Base-by-base conservation (phyloP, 208 protist genomes). In the Lotmaria passim region DNA sequence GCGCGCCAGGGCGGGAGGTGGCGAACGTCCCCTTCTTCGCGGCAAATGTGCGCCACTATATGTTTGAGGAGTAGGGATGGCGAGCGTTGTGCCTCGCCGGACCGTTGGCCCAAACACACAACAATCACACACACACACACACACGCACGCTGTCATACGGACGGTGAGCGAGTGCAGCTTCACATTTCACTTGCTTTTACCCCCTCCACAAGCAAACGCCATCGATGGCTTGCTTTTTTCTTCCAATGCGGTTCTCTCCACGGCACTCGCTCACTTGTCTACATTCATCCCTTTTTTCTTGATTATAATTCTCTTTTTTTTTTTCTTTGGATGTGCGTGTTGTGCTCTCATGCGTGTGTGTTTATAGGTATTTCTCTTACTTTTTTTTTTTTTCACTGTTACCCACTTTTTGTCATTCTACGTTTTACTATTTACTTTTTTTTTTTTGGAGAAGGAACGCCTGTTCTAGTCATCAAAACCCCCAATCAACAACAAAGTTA, bases 11-110 rank as follows among this genome's bases (percentile, higher is more conserved):
- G 44, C 61, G 80, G 33, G 81, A 86, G 55, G 82, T 86, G n/a
- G 79, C 73, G 57, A 86, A 50, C 56, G 21, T 86, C 0, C 50
- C 39, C 17, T 70, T 81, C 61, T 62, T 43, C 21, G 60, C 46
- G 2, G 79, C 73, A 17, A 88, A 86, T 62, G 66, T 82, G 24
- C 75, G 82, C 12, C 64, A 86, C 56, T 86, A 86, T 59, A 7
- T 84, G 2, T 85, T 91, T 36, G 66, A 80, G 30, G 55, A 73
- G 23, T 72, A 50, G 24, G 26, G 1, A 21, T 7, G 17, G 43
- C 12, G 43, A 17, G 43, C 11, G 17, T 7, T 39, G 24, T 56
- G 33, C 23, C 12, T 15, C 8, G 39, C 26, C 11, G 7, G 31
- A n/a, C 7, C 26, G 51, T 12, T n/a, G n/a, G n/a, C n/a, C n/a